Base-by-base conservation (phyloP, 2,329 filamentous ascomycete species). In the Diplocarpon rosae region DNA sequence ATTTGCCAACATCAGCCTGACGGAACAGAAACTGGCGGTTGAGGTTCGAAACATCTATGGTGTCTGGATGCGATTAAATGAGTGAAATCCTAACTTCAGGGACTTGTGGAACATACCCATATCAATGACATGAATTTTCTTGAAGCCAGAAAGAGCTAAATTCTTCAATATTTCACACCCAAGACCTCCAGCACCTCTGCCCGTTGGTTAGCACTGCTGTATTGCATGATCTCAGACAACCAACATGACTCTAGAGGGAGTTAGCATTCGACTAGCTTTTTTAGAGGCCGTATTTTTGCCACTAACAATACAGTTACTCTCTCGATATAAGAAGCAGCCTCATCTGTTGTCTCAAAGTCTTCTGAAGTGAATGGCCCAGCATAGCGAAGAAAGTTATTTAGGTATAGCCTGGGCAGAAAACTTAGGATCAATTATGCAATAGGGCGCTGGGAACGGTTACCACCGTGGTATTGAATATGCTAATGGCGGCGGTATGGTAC, bases 21-120 rank as follows among this genome's bases (percentile, higher is more conserved):
- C 92, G 85, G 66, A 98, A 98, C 47, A 98, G 78, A 61, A 98
- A 98, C 59, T 98, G 92, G 34, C 92, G 83, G 66, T 98, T 98
- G 16, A 98, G 75, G 63, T 98, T 98, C 40, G 89, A 95, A 49
- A 98, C 90, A 61, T 98, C 92, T 64, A 98, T 98, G 1, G 90
- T 98, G 65, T 98, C 88, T 87, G 20, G 54, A 32, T 16, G 37
- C 9, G 36, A 35, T 40, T 54, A 50, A 54, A 33, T 46, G n/a
- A 49, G 29, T 13, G 10, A 20, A 20, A 7, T 10, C 34, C 1
- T n/a, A 3, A 24, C 10, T 33, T 6, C n/a, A 10, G 15, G 38
- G 31, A 27, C 32, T 16, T 32, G 16, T 29, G 32, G 13, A n/a
- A 61, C 71, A 47, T 66, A 83, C 84, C 86, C 92, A 98, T 98